These are phyloP conservation scores for Talaromyces sp. DNA, from an alignment of 2,329 filamentous ascomycete species.

Conservation along the genomic window DNA sequence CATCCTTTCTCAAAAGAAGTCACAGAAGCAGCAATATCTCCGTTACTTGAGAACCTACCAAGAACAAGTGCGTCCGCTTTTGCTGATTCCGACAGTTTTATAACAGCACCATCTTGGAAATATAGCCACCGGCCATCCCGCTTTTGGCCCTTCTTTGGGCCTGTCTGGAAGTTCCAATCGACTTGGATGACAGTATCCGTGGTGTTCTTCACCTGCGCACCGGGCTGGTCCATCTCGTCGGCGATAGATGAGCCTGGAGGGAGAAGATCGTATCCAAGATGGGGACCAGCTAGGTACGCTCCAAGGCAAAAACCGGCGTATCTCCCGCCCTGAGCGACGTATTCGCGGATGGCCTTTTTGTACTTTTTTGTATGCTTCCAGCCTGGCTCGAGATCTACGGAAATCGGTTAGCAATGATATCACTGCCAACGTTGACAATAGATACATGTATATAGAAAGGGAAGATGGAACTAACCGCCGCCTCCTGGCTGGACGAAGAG, in stretches of 20 bases:
- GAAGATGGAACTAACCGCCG: background rate
- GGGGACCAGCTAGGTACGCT: slow-evolving; percentile 6
- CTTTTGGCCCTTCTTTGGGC: background rate
- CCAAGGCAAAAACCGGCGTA: slow-evolving; percentile 9
- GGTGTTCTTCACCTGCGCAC: background rate
- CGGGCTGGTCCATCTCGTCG: background rate
- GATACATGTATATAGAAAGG: background rate
- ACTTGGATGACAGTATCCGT: background rate
- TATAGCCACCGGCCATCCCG: background rate
- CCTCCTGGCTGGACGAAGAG: background rate
- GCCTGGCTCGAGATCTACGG: background rate
- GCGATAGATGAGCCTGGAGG: background rate
- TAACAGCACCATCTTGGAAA: background rate
- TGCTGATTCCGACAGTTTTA: background rate
- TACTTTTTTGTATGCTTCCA: slow-evolving; percentile 15
- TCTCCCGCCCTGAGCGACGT: background rate
- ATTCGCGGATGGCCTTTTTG: slow-evolving; percentile 4
- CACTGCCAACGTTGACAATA: background rate
- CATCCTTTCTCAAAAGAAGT: background rate
- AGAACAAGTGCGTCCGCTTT: background rate
- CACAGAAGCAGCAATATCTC: background rate
- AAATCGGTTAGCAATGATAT: background rate
- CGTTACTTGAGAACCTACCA: background rate
- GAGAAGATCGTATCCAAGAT: slow-evolving; percentile 2
- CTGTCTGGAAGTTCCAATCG: background rate